Base-by-base conservation (phyloP, 2,329 filamentous ascomycete species). In the Cladorrhinum sp. region DNA sequence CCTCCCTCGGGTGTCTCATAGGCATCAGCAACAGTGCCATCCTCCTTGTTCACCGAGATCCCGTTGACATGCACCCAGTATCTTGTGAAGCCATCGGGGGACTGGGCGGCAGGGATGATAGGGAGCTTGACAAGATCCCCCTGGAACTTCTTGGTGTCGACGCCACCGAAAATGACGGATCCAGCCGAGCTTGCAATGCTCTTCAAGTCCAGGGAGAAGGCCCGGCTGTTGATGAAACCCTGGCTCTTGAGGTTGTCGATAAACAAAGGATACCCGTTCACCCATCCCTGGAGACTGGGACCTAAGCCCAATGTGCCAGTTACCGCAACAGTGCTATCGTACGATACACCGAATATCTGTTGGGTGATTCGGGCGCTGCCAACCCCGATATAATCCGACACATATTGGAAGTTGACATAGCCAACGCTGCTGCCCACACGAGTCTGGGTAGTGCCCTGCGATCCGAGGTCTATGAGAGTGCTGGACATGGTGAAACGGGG, bases 61-160 rank as follows among this genome's bases (percentile, higher is more conserved):
- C 51, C 62, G 48, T 57, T 42, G 24, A 64, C 30, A 26, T 46
- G 39, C 20, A 66, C 58, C 46, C 55, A 66, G 23, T 48, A 62
- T 26, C 64, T 59, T 55, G 68, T 58, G 1, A 53, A 59, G 39
- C 65, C 57, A 63, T 71, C 66, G 4, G 76, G 70, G n/a, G 74
- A 79, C 6, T 73, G 63, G 5, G 69, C 73, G 3, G 73, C 68
- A 16, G 78, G 77, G 62, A 86, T 76, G 63, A 88, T 82, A 49
- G 85, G 83, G 1, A 85, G 74, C 55, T 81, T 84, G 64, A 79
- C 72, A 2, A 89, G 79, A 2, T 71, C 68, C 18, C 85, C 86
- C 1, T 74, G 73, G 66, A 78, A 86, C 68, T 85, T 86, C 58
- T 74, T 78, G 2, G 75, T 81, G 65, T 86, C 81, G 54, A 86